Conservation (phyloP, 1,284 basidiomycete genomes). For the Neolentinus lepideus region DNA sequence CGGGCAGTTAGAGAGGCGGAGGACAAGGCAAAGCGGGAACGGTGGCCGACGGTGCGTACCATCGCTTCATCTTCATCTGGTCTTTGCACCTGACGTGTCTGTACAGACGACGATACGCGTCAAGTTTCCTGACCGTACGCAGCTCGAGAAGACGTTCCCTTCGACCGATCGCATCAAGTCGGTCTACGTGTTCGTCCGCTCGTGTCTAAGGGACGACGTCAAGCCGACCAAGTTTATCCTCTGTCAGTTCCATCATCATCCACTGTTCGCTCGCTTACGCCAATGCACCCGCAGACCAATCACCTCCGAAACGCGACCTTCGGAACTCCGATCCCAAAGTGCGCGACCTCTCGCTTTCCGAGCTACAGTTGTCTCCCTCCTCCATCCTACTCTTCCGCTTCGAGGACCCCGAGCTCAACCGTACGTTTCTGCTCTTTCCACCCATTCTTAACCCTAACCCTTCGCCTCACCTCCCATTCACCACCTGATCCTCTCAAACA, state of each 20-base stretch:
- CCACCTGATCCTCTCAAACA: slow-evolving; percentile 6
- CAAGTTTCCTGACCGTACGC: slow-evolving; percentile 73
- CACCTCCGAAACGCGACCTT: slow-evolving; percentile 79
- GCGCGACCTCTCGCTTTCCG: slow-evolving; percentile 55
- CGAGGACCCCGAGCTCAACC: slow-evolving; percentile 63
- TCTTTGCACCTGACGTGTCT: slow-evolving; percentile 5
- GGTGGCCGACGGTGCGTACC: slow-evolving; percentile 67
- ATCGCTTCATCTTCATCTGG: not conserved
- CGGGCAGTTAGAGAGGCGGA: slow-evolving; percentile 61
- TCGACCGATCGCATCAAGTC: slow-evolving; percentile 72
- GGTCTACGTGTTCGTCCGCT: slow-evolving; percentile 78
- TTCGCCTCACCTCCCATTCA: not conserved
- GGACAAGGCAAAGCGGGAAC: slow-evolving; percentile 51
- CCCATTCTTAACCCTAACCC: not conserved
- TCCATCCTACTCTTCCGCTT: slow-evolving; percentile 75
- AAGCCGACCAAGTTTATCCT: slow-evolving; percentile 75
- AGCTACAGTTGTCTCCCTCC: slow-evolving; percentile 75
- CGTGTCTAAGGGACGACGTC: slow-evolving; percentile 63
- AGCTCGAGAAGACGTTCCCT: slow-evolving; percentile 74
- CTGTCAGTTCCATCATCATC: slow-evolving; percentile 39
- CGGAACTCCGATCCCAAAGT: slow-evolving; percentile 70
- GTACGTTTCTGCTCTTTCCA: slow-evolving; percentile 31
- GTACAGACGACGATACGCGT: slow-evolving; percentile 74
- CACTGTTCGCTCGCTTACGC: not conserved
- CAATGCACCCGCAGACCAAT: slow-evolving; percentile 48